phyloP scores from a whole-genome alignment of 768 basidiomycete species.

The Pholiota molesta region DNA sequence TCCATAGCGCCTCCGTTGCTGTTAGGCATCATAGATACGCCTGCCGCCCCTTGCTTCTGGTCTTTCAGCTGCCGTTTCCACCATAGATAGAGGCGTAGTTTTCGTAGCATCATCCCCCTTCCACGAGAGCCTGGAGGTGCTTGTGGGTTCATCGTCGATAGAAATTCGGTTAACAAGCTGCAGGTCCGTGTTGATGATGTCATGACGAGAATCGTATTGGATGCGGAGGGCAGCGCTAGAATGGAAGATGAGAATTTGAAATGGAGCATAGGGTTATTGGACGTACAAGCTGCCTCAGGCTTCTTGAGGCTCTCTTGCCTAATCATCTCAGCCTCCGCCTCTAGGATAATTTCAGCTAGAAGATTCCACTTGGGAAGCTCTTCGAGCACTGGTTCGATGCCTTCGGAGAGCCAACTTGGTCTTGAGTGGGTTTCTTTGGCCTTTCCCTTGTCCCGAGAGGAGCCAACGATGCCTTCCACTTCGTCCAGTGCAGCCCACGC shows the following conservation, averaged over 20 bases:
- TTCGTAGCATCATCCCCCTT: conserved; percentile 76
- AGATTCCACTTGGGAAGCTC: conserved; percentile 95
- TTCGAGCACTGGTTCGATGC: conserved; percentile 86
- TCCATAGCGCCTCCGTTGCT: conserved; percentile 21
- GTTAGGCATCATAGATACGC: conserved; percentile 28
- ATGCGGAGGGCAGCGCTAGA: conserved; percentile 47
- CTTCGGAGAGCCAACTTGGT: conserved; percentile 70
- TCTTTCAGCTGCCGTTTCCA: conserved; percentile 70
- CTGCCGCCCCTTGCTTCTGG: conserved; percentile 38
- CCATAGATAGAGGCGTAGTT: conserved; percentile 72
- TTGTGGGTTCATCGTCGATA: conserved; percentile 63
- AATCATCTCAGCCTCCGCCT: conserved; percentile 87
- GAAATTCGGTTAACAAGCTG: conserved; percentile 76
- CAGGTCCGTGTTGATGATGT: conserved; percentile 78
- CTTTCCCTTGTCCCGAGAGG: conserved; percentile 18
- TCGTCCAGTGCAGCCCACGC: conserved; percentile 78
- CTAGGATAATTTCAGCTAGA: conserved; percentile 81
- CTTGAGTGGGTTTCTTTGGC: conserved; percentile 30
- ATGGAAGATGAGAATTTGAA: neutral
- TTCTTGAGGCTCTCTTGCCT: conserved; percentile 49
- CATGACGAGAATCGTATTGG: conserved; percentile 87
- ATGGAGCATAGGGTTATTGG: neutral
- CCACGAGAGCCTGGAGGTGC: conserved; percentile 67
- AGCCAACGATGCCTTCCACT: conserved; percentile 39
- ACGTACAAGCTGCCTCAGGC: conserved; percentile 27